Conservation (phyloP, 106 monocot genomes). For the Agapanthus africanus region DNA sequence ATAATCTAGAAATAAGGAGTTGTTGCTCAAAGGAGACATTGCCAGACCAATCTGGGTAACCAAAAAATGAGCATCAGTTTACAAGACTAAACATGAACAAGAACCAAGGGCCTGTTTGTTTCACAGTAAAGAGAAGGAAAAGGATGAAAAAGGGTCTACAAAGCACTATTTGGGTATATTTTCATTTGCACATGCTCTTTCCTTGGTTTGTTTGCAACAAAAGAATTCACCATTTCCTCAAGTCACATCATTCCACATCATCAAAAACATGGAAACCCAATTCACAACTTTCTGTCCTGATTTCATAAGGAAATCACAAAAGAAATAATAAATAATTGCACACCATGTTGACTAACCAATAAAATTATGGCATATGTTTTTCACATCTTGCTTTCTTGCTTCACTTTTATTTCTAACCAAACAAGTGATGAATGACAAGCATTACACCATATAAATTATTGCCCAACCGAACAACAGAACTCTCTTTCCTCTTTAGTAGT, state of each 20-base stretch:
- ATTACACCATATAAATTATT: neutral
- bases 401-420: too few species aligned
- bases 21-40: slow-evolving; percentile 98
- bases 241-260: too few species aligned
- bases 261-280: too few species aligned
- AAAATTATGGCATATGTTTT: too few species aligned
- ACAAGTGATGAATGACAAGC: too few species aligned
- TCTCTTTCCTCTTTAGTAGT: neutral
- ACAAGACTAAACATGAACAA: neutral
- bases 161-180: neutral
- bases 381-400: too few species aligned
- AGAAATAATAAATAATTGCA: too few species aligned
- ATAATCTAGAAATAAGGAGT: slow-evolving; percentile 92
- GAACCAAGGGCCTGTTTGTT: too few species aligned
- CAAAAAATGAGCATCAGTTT: neutral
- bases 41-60: slow-evolving; percentile 84
- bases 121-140: neutral
- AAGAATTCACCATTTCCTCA: neutral
- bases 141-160: neutral
- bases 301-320: too few species aligned
- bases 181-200: neutral
- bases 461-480: neutral
- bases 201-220: neutral
- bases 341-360: too few species aligned
- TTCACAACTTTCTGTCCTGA: too few species aligned